Evolutionary conservation across 108 stramenopile genomes (phyloP).

Genomic region (Parietichytrium sp.): DNA sequence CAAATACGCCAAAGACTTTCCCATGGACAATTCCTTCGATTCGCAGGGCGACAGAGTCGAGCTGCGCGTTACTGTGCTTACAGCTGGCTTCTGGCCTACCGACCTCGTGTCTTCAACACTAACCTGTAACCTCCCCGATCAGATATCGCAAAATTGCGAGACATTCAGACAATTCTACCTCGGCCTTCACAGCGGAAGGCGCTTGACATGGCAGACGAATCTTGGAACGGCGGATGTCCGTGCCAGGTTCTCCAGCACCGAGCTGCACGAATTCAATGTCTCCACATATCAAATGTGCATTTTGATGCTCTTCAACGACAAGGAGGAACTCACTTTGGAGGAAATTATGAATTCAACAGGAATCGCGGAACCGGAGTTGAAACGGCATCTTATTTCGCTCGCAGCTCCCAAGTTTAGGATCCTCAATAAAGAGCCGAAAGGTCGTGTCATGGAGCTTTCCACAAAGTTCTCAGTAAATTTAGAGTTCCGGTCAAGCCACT

Average conservation of each 20-base stretch:
- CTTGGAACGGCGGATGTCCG: slow-evolving; percentile 81
- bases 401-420: slow-evolving; percentile 91
- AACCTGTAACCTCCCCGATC: slow-evolving; percentile 76
- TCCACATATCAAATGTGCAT: slow-evolving; percentile 98
- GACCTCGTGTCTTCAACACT: slow-evolving; percentile 76
- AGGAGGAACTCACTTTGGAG: slow-evolving; percentile 69
- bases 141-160: slow-evolving; percentile 72
- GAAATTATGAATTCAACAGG: slow-evolving; percentile 76
- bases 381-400: slow-evolving; percentile 88
- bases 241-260: slow-evolving; percentile 55
- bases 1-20: slow-evolving; percentile 54
- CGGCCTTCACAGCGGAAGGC: slow-evolving; percentile 82
- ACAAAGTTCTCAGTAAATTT: slow-evolving; percentile 87
- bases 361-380: slow-evolving; percentile 83
- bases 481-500: slow-evolving; percentile 80
- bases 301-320: slow-evolving; percentile 84
- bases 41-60: slow-evolving; percentile 52
- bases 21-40: neutral
- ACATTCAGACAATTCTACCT: slow-evolving; percentile 84
- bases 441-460: slow-evolving; percentile 76
- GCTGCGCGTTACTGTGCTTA: slow-evolving; percentile 86
- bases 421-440: slow-evolving; percentile 83
- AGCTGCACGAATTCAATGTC: slow-evolving; percentile 84
- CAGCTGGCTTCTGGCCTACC: slow-evolving; percentile 92
- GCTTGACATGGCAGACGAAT: slow-evolving; percentile 89